Base-by-base conservation (phyloP, 176 grass and related monocot genomes). In the Poa annua region DNA sequence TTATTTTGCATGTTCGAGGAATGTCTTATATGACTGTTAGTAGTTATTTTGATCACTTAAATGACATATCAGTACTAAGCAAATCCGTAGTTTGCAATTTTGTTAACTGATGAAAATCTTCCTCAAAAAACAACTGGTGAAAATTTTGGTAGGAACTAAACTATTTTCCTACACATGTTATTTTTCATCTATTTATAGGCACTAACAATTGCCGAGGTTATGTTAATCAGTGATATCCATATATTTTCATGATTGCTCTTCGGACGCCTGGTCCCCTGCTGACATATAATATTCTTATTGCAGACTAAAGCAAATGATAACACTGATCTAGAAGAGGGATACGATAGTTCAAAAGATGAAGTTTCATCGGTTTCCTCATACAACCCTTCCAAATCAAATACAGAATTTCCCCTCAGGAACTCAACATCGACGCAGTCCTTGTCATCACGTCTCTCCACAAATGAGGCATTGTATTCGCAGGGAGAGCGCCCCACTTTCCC, bases 261-360 rank as follows among this genome's bases (percentile, higher is more conserved):
- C 52, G 20, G 5, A 74, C 44, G 20, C n/a, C 51, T 67, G 19
- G 47, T 48, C 3, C 48, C 13, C 48, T 15, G 4, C 69, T 80
- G 22, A 75, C 72, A 24, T 24, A 75, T 84, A 10, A 1, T 65
- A 57, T 69, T 83, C 44, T 76, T 85, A 81, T 74, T 67, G 52
- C 84, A 99, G 96, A 70, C 21, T 66, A 93, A 83, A 86, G 91
- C 85, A 77, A 94, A 90, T 86, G 91, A 99, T 65, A 92, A 93
- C 81, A 76, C 77, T 68, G 96, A 99, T 79, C 87, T 86, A 24
- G 96, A 93, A 78, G 96, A 99, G 89, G 93, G 91, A 78, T 99
- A 99, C 35, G 93, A 99, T 86, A 99, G 91, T 85, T 96, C 93
- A 15, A 99, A 86, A 82, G 96, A 99, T 90, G 96, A 99, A 93